phyloP scores from a whole-genome alignment of 495 filamentous ascomycete genomes.

The Cercophora samala region DNA sequence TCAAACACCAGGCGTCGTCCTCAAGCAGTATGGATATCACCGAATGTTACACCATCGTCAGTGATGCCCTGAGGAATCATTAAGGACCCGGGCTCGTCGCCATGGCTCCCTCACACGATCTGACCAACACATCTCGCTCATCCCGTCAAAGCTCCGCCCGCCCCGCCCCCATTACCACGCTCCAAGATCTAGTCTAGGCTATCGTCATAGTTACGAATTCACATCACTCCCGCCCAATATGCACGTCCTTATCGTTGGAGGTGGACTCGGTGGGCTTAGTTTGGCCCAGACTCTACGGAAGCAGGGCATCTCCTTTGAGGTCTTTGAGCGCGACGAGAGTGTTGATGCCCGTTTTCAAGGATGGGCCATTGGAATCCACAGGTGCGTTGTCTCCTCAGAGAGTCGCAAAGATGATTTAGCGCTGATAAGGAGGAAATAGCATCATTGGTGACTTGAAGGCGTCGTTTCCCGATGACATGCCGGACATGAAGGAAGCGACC shows the following conservation, averaged over 20 bases:
- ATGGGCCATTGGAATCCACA: slow-evolving; percentile 29
- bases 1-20: no score
- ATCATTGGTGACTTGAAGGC: slow-evolving; percentile 31
- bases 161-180: no score
- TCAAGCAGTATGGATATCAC: no score
- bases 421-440: slow-evolving; percentile 10
- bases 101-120: no score
- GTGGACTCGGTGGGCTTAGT: slow-evolving; percentile 47
- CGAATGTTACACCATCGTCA: no score
- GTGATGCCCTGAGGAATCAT: no score
- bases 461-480: slow-evolving; percentile 29
- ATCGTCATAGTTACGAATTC: background rate
- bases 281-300: slow-evolving; percentile 48
- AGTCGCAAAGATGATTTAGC: no score
- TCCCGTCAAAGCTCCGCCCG: no score
- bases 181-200: no score
- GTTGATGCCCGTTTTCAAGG: slow-evolving; percentile 27
- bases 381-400: no score
- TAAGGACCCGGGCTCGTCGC: no score
- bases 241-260: slow-evolving; percentile 44
- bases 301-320: slow-evolving; percentile 45
- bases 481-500: slow-evolving; percentile 25
- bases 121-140: no score
- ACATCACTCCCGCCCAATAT: background rate
- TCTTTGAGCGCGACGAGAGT: slow-evolving; percentile 43